Percentiles rank a stretch among this genome's conserved stretches.
phyloP scores from a whole-genome alignment of 116 monocot genomes.

The Papilionanthe hybrid region DNA sequence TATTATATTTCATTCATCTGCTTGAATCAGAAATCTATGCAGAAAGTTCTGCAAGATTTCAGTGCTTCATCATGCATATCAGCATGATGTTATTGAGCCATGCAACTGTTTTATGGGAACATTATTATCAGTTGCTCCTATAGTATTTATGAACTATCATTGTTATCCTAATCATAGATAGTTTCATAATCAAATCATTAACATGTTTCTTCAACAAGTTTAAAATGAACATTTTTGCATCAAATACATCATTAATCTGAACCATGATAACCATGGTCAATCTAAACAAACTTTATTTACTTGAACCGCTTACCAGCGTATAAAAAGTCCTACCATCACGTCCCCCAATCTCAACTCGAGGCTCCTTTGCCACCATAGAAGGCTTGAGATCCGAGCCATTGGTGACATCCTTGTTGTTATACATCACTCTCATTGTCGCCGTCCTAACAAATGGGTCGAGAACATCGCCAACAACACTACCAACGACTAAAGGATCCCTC shows the following conservation, averaged over 20 bases:
- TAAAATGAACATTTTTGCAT: not conserved
- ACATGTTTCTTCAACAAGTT: not conserved
- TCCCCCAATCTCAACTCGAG: constrained; percentile 43
- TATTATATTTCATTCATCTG: not conserved
- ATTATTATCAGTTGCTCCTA: no score
- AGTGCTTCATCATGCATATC: no score
- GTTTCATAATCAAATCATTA: not conserved
- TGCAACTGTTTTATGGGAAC: no score
- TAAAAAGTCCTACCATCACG: constrained; percentile 45
- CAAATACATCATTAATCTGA: not conserved
- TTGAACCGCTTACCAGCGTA: constrained; percentile 52
- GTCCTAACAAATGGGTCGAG: constrained; percentile 43
- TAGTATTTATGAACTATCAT: no score
- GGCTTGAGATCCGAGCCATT: constrained; percentile 70
- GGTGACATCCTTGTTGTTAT: constrained; percentile 54
- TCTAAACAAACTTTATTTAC: not conserved
- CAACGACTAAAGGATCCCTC: constrained; percentile 63
- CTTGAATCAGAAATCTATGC: no score
- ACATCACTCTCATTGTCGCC: constrained; percentile 40
- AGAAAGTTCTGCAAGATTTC: no score
- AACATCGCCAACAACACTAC: constrained; percentile 51
- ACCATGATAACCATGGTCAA: not conserved
- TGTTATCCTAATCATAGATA: not conserved
- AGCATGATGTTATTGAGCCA: no score
- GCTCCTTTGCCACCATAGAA: constrained; percentile 38